Evolutionary conservation across 2,329 filamentous ascomycete genomes (phyloP), one percentile per base, ranked within the genome.

Genomic region (Sporothrix phasma): DNA sequence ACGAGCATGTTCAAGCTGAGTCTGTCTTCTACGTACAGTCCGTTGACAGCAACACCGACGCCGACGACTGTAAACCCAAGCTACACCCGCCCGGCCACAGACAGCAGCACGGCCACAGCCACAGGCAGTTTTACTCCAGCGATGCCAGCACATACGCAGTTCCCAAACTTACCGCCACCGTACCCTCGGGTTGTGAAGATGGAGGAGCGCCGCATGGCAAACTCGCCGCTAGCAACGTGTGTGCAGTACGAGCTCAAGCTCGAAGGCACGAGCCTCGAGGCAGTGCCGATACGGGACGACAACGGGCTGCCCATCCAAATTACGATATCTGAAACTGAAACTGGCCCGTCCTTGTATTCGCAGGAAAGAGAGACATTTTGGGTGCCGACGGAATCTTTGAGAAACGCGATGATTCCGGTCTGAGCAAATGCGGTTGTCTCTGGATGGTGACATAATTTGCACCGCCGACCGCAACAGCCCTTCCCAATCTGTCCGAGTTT

Each of bases 121-220:
- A 17, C 22, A 5, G 24, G 67, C 67, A 15, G 64, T 19, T 64
- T 39, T 3, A 15, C 47, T 13, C 11, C 68, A 1, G 54, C 49
- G 22, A 13, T 29, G 22, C 64, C 54, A 5, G 31, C 53, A 17
- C 54, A 67, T 45, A 66, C 26, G n/a, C 37, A 39, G 11, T 37
- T 41, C 22, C 31, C 54, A 11, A 67, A 65, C 47, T 66, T 68
- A 64, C 64, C 63, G 61, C 72, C 76, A 0, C 69, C 74, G 0
- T 85, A 83, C 64, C 82, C 83, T 2, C 77, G 77, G 26, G 77
- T 81, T 8, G 73, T 85, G 65, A 84, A 84, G 69, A 73, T 85
- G 47, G 74, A 81, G 61, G 83, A 85, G 71, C 78, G 80, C 15
- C 81, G 82, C 17, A 71, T 78, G 19, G 65, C 72, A 8, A 69